Evolutionary conservation across 139 green algal species (phyloP).

Genomic region (Tetradesmus obliquus): DNA sequence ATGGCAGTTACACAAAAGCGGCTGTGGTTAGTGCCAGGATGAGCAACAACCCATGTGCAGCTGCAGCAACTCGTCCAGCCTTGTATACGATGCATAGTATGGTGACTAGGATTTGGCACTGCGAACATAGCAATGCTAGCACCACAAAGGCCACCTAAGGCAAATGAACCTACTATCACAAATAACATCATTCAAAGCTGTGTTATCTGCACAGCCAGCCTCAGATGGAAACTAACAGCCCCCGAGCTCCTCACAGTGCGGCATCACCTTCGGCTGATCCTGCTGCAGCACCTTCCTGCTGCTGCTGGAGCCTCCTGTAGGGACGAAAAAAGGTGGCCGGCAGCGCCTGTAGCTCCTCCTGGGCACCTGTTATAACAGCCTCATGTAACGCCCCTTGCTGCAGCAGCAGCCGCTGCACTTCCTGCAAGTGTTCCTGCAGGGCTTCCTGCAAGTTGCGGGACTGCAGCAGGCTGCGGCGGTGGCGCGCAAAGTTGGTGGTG

Average conservation of each 20-base stretch:
- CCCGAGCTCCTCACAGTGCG: neutral
- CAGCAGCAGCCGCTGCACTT: neutral
- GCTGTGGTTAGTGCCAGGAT: neutral
- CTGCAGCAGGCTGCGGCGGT: neutral
- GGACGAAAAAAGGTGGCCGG: conserved; percentile 33
- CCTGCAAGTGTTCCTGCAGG: neutral
- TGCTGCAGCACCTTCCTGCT: neutral
- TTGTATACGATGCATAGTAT: too few species aligned
- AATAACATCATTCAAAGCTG: too few species aligned
- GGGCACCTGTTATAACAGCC: neutral
- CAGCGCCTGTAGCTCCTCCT: neutral
- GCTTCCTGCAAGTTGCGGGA: neutral
- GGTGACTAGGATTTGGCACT: too few species aligned
- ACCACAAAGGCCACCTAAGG: too few species aligned
- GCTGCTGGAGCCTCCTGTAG: neutral
- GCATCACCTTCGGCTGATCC: conserved; percentile 4
- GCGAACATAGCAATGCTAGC: too few species aligned
- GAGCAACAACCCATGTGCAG: neutral
- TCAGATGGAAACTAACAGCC: too few species aligned
- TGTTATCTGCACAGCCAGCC: too few species aligned
- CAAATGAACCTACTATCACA: too few species aligned
- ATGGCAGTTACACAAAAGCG: neutral
- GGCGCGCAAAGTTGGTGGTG: neutral
- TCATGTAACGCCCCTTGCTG: neutral
- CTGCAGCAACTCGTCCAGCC: too few species aligned